A percentile compares a stretch with the other conserved stretches of the same genome.
Conservation (phyloP, 2,329 filamentous ascomycete species). For the Colletotrichum costaricense region DNA sequence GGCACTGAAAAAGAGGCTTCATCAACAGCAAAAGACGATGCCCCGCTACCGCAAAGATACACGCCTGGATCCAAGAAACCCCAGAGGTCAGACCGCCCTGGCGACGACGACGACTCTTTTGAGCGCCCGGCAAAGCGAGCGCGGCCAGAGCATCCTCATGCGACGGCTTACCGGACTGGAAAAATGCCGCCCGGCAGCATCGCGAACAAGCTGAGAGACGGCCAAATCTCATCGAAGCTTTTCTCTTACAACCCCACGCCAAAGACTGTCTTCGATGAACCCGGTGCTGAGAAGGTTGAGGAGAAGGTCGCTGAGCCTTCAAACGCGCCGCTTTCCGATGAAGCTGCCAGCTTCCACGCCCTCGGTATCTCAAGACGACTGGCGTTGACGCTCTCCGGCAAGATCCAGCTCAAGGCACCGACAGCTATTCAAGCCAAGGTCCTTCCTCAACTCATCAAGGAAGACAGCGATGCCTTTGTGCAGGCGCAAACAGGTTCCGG, state of each 20-base stretch:
- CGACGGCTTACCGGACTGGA: conserved; percentile 47
- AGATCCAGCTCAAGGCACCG: conserved; percentile 88
- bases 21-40: conserved; percentile 39
- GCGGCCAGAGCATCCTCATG: conserved; percentile 45
- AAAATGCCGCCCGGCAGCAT: conserved; percentile 50
- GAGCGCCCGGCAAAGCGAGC: conserved; percentile 59
- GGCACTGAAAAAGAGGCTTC: conserved; percentile 42
- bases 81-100: conserved; percentile 38
- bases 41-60: conserved; percentile 26
- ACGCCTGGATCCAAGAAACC: conserved; percentile 29
- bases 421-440: conserved; percentile 95
- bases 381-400: conserved; percentile 84
- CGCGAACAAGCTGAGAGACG: conserved; percentile 39
- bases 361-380: conserved; percentile 85
- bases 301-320: conserved; percentile 76
- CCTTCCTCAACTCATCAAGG: conserved; percentile 81
- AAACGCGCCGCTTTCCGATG: conserved; percentile 88
- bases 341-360: conserved; percentile 86
- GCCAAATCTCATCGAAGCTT: conserved; percentile 85
- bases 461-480: conserved; percentile 91
- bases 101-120: conserved; percentile 42
- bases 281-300: conserved; percentile 51
- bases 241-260: conserved; percentile 90
- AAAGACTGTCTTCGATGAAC: conserved; percentile 69
- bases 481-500: conserved; percentile 98